These are phyloP conservation scores for Poronia punctata DNA, from an alignment of 495 filamentous ascomycete genomes.

Conservation along the genomic window DNA sequence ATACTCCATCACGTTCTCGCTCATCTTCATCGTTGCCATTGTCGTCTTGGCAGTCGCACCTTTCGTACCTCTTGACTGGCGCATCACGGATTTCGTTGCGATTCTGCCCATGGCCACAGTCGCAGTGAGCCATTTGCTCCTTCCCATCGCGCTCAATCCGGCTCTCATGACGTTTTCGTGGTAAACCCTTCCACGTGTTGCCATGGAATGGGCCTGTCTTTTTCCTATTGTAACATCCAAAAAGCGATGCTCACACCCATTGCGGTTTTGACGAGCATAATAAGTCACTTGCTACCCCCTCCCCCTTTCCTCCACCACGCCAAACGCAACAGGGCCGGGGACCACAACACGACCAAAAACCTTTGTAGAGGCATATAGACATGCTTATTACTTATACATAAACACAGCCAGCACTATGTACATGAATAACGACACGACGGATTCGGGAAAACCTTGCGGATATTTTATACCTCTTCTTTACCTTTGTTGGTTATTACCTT, in stretches of 20 bases:
- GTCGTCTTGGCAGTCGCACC: constrained; percentile 55
- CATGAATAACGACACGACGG: no score
- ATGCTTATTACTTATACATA: no score
- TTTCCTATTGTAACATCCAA: neutral
- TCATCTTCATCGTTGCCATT: constrained; percentile 57
- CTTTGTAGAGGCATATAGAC: no score
- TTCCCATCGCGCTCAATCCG: constrained; percentile 69
- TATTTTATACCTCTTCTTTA: no score
- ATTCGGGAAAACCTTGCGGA: no score
- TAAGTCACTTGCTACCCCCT: neutral
- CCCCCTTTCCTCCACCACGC: neutral
- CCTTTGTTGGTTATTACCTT: no score
- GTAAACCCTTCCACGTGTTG: constrained; percentile 30
- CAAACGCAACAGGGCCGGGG: neutral
- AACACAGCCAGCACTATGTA: no score
- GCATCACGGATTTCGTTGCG: constrained; percentile 70
- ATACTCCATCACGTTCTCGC: constrained; percentile 62
- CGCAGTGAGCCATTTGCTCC: constrained; percentile 57
- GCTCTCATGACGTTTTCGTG: constrained; percentile 78
- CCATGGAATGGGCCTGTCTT: no score
- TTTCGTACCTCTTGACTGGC: constrained; percentile 61
- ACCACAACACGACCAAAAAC: no score
- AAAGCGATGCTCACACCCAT: no score
- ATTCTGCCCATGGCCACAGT: constrained; percentile 75
- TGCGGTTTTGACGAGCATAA: neutral